Evolutionary conservation across 176 grass and related monocot genomes (phyloP), one percentile per base, ranked within the genome.

Genomic region (Echinochloa phyllopogon): DNA sequence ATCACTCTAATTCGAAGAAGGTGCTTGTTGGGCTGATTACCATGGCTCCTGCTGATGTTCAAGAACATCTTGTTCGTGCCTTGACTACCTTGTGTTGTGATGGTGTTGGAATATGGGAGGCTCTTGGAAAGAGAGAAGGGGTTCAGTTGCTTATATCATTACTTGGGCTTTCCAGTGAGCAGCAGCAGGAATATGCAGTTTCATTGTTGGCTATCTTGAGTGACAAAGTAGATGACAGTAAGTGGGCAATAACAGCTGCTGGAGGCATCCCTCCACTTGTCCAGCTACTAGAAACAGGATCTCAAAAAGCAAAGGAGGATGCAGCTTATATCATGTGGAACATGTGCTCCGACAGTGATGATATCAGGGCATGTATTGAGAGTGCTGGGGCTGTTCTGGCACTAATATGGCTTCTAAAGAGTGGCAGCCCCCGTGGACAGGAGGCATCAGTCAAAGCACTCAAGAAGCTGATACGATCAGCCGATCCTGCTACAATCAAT

Each of bases 181-280:
- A 95, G 74, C 91, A 98, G 80, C 93, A 98, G 81, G 96, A 98
- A 67, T 92, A 98, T 86, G 89, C 96, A 66, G 93, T 98, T 92
- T 89, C 89, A 3, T 86, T 98, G 55, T 89, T 98, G 74, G 85
- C 87, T 69, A 96, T 96, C 74, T 93, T 98, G 85, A 98, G 93
- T 62, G 89, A 96, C 80, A 80, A 94, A 91, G 87, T 95, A 90
- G 96, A 95, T 83, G 93, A 98, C 62, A 96, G 96, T 83, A 98
- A 95, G 74, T 95, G 96, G 93, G 96, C 93, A 76, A 94, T 98
- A 83, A 95, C 93, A 70, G 96, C 93, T 95, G 96, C 96, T 87
- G 96, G 96, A 65, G 96, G 93, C 57, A 95, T 98, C 51, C 93
- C 95, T 86, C 96, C 93, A 24, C 88, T 98, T 79, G 96, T 98